Evolutionary conservation across 2,329 filamentous ascomycete genomes (phyloP), one percentile per base, ranked within the genome.

Genomic region (Pyrenophora teres): DNA sequence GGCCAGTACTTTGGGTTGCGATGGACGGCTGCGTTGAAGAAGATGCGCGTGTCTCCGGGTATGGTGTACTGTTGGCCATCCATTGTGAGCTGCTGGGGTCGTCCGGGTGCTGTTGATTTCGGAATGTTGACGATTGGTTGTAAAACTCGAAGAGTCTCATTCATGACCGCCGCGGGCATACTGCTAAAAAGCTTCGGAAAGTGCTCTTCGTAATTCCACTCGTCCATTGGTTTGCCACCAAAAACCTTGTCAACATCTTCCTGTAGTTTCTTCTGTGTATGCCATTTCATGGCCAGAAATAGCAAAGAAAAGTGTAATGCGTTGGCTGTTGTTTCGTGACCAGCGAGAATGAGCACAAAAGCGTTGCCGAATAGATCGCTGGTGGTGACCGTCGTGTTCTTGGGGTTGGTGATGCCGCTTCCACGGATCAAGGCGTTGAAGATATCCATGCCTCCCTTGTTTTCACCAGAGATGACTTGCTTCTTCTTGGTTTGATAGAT

Each of bases 291-390:
- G 12, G 89, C 89, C 5, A 93, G 80, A 60, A 85, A 81, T 31
- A 90, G 68, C 3, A 92, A 73, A 2, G 85, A 80, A 68, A 89
- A 92, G 73, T 92, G 87, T 33, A 92, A 78, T 3, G 83, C 82
- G 70, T 89, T 90, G 40, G 89, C 89, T 2, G 88, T 88, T 1
- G 89, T 92, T 72, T 94, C 90, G 72, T 94, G 89, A 10, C 90
- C 90, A 0, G 90, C 89, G 1, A 92, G 78, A 54, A 83, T 80
- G 54, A 84, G 75, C 41, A 82, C 78, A 52, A 83, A 83, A 18
- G 87, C 84, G 65, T 92, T 92, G 43, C 88, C 87, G 23, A 89
- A 75, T 52, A 92, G 87, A 48, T 92, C 87, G 54, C 63, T 70
- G 40, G 70, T 71, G 12, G 65, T 52, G 12, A 71, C 23, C 2